Evolutionary conservation across 129 eudicot genomes (phyloP).

Genomic region (Escallonia herrerae): DNA sequence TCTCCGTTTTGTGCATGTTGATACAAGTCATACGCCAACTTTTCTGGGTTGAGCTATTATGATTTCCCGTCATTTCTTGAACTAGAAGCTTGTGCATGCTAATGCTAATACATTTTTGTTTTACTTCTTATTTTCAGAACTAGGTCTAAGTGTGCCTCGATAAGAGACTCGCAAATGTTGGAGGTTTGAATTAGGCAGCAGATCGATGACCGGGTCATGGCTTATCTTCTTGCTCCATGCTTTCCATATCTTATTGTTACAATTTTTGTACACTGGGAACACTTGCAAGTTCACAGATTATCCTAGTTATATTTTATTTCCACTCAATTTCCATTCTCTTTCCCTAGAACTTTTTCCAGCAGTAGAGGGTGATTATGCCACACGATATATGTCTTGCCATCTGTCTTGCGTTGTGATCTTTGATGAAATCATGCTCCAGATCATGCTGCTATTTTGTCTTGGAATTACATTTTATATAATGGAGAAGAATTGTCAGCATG

Average conservation of each 20-base stretch:
- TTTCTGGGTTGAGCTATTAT: not conserved
- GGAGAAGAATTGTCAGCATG: too few species aligned
- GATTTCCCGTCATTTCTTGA: not conserved
- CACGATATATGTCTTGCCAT: too few species aligned
- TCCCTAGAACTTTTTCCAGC: too few species aligned
- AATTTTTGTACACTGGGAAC: not conserved
- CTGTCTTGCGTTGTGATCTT: too few species aligned
- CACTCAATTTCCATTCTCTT: not conserved
- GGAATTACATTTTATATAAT: too few species aligned
- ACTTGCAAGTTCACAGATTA: not conserved
- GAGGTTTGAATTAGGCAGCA: not conserved
- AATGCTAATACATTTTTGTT: conserved; percentile 5
- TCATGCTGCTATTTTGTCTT: too few species aligned
- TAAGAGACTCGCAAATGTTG: conserved; percentile 13
- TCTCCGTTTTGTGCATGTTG: not conserved
- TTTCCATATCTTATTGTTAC: not conserved
- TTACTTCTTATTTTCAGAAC: conserved; percentile 29
- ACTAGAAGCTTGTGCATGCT: not conserved
- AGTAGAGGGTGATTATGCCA: too few species aligned
- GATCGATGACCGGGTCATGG: not conserved
- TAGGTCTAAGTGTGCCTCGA: conserved; percentile 84
- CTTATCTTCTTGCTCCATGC: not conserved
- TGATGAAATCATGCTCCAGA: too few species aligned
- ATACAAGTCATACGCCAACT: not conserved
- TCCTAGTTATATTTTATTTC: too few species aligned